Evolutionary conservation across 2,329 filamentous ascomycete genomes (phyloP).

Genomic region (Zelopaecilomyces penicillatus): DNA sequence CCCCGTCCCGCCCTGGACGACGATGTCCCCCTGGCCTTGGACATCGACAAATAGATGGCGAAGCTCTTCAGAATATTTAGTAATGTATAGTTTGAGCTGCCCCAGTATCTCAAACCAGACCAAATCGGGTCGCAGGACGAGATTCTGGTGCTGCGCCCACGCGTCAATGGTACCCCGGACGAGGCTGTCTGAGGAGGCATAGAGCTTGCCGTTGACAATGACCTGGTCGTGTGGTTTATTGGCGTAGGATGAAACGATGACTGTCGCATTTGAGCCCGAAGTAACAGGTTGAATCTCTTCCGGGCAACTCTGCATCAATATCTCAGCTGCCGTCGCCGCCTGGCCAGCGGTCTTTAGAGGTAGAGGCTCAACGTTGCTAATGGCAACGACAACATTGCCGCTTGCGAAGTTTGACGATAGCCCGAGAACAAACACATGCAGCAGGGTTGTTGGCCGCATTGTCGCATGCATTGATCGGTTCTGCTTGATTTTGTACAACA

Average conservation of each 20-base stretch:
- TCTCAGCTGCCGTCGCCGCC: conserved; percentile 20
- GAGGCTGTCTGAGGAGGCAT: conserved; percentile 30
- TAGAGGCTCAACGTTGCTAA: conserved; percentile 19
- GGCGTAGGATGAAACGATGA: conserved; percentile 23
- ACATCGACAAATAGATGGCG: conserved; percentile 38
- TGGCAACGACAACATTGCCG: conserved; percentile 17
- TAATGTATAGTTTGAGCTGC: conserved; percentile 44
- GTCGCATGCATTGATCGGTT: too few relatives aligned
- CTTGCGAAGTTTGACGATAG: conserved; percentile 8
- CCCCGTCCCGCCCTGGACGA: conserved; percentile 18
- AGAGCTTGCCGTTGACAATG: conserved; percentile 14
- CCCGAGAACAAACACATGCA: conserved; percentile 5
- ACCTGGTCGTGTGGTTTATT: conserved; percentile 7
- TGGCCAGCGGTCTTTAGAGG: conserved; percentile 14
- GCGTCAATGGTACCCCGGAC: conserved; percentile 37
- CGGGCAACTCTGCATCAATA: conserved; percentile 24
- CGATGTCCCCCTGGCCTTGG: conserved; percentile 32
- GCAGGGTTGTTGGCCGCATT: too few relatives aligned
- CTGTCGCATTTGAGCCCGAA: conserved; percentile 13
- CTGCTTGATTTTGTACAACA: too few relatives aligned
- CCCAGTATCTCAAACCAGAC: conserved; percentile 47
- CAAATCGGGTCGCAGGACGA: conserved; percentile 44
- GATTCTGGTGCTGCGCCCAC: conserved; percentile 41
- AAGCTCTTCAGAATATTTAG: conserved; percentile 36
- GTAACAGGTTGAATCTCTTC: conserved; percentile 19